Evolutionary conservation across 2,329 filamentous ascomycete species (phyloP), one percentile per base, ranked within the genome.

Genomic region (Microthyrium microscopicum): DNA sequence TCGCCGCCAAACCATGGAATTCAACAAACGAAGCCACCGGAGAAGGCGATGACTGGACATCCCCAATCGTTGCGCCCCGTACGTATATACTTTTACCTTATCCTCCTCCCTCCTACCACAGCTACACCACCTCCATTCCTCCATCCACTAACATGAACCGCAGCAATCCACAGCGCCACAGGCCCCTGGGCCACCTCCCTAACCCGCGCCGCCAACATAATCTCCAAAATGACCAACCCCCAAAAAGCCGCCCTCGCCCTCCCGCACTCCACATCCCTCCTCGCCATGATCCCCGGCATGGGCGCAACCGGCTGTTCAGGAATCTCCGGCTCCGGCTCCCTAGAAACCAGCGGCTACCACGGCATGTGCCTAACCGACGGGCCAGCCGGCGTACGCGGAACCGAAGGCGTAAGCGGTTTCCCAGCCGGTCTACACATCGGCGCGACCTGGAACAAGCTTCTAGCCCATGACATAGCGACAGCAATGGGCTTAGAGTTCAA

Each of bases 401-500:
- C 33, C 15, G 36, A 38, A 11, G 21, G 18, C 25, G 28, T 34
- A 16, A 33, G 11, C 16, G 29, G 19, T 2, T 37, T 26, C 19
- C 34, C 37, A 3, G 27, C 34, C n/a, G 28, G 29, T 11, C n/a
- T 38, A 15, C 20, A 25, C 21, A 24, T 37, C 20, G 37, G 26
- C 18, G 34, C 34, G 15, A 20, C 24, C 12, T 39, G 37, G 37
- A 35, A 39, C 21, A 17, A 12, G 17, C 12, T 15, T 11, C 32
- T 39, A 4, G 32, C 32, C 13, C 26, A 29, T 19, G 29, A 33
- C 5, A n/a, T 28, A 18, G 34, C 13, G 5, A 15, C 15, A 8
- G 17, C 12, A n/a, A 37, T 37, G 32, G 37, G 37, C 4, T 26
- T 20, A n/a, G 36, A 38, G 18, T 36, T 31, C 24, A 31, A 29